phyloP scores from a whole-genome alignment of 2,329 filamentous ascomycete species.

The Calonectria leucothoes region DNA sequence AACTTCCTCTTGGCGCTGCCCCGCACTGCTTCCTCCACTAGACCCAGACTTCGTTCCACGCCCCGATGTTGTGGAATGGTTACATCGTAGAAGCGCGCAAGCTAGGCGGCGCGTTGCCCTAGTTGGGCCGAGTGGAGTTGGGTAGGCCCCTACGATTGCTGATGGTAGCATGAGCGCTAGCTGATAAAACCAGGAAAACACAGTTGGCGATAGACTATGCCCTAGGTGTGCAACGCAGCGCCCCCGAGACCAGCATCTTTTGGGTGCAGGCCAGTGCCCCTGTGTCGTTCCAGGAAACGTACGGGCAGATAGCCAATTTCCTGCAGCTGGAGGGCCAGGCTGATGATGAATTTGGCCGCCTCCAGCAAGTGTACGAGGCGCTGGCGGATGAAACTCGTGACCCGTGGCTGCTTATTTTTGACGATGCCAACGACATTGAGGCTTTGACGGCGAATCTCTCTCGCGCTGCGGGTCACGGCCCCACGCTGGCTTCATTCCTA shows the following conservation, averaged over 20 bases:
- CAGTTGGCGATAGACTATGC: background rate
- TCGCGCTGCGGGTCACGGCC: too few species aligned
- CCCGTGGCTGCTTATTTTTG: background rate
- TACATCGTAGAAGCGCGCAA: background rate
- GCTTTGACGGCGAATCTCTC: background rate
- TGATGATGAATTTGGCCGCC: background rate
- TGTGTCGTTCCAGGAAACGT: background rate
- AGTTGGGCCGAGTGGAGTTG: background rate
- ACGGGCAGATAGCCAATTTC: background rate
- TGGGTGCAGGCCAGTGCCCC: background rate
- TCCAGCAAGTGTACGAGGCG: background rate
- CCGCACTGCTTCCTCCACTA: background rate
- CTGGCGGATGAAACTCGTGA: background rate
- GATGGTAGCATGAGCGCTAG: background rate
- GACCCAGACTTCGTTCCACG: background rate
- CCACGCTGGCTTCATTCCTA: background rate
- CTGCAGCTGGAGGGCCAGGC: background rate
- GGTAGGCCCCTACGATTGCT: background rate
- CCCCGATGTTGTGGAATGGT: background rate
- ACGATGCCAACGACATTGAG: background rate
- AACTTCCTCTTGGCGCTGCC: background rate
- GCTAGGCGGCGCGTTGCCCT: background rate
- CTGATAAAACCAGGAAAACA: background rate
- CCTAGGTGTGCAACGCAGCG: background rate
- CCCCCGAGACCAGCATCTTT: background rate